These are phyloP conservation scores for Mycena metata DNA, from an alignment of 768 basidiomycete genomes.

Conservation along the genomic window DNA sequence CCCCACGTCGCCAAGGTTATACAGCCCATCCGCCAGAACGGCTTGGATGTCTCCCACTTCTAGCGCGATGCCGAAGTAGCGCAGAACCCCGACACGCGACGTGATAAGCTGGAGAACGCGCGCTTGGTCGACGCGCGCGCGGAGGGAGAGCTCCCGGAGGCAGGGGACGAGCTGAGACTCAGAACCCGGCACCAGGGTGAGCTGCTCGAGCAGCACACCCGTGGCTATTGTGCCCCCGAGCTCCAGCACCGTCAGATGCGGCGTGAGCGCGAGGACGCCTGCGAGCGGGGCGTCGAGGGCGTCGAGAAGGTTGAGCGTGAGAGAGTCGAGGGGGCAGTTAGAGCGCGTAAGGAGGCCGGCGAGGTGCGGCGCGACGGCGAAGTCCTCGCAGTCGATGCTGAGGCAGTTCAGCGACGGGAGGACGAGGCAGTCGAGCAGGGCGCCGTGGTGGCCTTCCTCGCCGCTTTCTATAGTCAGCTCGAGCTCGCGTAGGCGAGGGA, in stretches of 20 bases:
- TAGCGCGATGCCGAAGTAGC: neutral
- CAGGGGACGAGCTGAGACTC: slow-evolving; percentile 3
- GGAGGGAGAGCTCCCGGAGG: slow-evolving; percentile 5
- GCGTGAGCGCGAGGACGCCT: neutral
- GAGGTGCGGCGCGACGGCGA: slow-evolving; percentile 3
- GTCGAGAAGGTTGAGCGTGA: neutral
- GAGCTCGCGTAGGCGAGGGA: slow-evolving; percentile 8
- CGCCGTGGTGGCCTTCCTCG: neutral
- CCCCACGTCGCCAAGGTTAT: neutral
- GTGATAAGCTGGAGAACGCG: neutral
- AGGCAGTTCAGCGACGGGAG: slow-evolving; percentile 8
- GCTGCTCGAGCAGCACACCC: slow-evolving; percentile 11
- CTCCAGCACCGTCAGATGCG: slow-evolving; percentile 15
- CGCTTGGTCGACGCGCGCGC: neutral
- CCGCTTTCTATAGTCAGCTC: neutral
- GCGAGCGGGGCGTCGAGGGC: neutral
- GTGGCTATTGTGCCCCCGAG: neutral
- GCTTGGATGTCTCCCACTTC: neutral
- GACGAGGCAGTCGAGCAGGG: neutral
- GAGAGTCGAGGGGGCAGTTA: neutral
- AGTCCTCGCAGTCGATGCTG: slow-evolving; percentile 5
- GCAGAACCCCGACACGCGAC: neutral
- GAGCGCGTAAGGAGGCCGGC: slow-evolving; percentile 16
- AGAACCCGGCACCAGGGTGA: neutral
- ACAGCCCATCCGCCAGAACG: neutral